phyloP scores from a whole-genome alignment of 2,329 filamentous ascomycete species.

The Pseudohalonectria lignicola region DNA sequence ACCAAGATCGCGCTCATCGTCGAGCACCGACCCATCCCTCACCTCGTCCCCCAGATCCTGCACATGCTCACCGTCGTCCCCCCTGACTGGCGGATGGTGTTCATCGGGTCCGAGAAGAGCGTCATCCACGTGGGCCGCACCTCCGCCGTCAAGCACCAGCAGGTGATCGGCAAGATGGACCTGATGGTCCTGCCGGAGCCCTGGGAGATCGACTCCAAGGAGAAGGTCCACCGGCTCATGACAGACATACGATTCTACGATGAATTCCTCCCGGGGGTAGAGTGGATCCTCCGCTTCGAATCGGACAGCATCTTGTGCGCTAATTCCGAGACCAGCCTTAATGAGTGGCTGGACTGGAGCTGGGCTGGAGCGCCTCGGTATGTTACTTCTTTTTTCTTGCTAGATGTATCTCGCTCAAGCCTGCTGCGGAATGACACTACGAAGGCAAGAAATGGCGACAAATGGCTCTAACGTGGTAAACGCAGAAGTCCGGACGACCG shows the following conservation, averaged over 20 bases:
- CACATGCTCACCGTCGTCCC: conserved; percentile 42
- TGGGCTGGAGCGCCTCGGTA: conserved; percentile 43
- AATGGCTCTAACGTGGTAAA: too few relatives aligned
- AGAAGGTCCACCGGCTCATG: conserved; percentile 34
- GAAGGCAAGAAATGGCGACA: too few relatives aligned
- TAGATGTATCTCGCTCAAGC: too few relatives aligned
- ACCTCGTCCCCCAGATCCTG: conserved; percentile 36
- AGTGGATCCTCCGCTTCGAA: conserved; percentile 44
- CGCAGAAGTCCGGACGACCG: conserved; percentile 26
- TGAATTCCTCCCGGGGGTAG: conserved; percentile 34
- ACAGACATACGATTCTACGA: conserved; percentile 42
- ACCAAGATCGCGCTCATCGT: conserved; percentile 42
- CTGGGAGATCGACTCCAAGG: conserved; percentile 33
- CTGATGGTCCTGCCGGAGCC: conserved; percentile 35
- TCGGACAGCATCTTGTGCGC: conserved; percentile 45
- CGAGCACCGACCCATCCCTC: conserved; percentile 33
- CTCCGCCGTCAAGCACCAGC: conserved; percentile 35
- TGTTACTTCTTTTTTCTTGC: conserved; percentile 4
- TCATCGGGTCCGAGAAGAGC: conserved; percentile 38
- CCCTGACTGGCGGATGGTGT: conserved; percentile 42
- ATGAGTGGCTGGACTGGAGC: conserved; percentile 42
- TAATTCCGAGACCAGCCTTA: conserved; percentile 37
- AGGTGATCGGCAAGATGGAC: conserved; percentile 38
- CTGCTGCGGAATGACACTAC: too few relatives aligned
- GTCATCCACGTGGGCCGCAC: conserved; percentile 31